phyloP scores from a whole-genome alignment of 768 basidiomycete species.

The Tulasnella sp. region DNA sequence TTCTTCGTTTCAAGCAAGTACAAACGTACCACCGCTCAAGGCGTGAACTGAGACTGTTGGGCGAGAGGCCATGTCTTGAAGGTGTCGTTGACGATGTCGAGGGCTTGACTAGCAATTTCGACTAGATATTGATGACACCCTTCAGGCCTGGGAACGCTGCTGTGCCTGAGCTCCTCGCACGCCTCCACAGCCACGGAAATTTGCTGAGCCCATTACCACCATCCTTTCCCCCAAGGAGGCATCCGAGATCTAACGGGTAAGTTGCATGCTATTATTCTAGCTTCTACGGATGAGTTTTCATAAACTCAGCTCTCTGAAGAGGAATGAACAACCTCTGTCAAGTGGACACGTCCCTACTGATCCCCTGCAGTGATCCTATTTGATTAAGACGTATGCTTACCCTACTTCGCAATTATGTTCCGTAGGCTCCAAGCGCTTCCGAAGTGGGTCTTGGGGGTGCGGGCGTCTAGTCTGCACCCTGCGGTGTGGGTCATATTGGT shows the following conservation, averaged over 20 bases:
- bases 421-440: not conserved
- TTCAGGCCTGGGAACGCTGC: not conserved
- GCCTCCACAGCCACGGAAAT: not conserved
- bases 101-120: conserved; percentile 11
- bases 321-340: conserved; percentile 12
- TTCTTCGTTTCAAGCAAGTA: not conserved
- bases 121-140: conserved; percentile 22
- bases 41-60: conserved; percentile 85
- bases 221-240: not conserved
- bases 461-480: not conserved
- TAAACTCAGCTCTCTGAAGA: conserved; percentile 27
- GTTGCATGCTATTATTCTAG: not conserved
- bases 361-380: not conserved
- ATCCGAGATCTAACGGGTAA: not conserved
- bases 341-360: conserved; percentile 7
- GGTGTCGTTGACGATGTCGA: conserved; percentile 16
- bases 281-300: not conserved
- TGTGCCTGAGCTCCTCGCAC: not conserved
- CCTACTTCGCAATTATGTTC: not conserved
- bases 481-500: not conserved
- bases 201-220: not conserved
- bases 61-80: conserved; percentile 72
- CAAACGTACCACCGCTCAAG: conserved; percentile 61
- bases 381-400: not conserved
- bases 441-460: not conserved